These are phyloP conservation scores for Syzygium malaccense DNA, from an alignment of 441 rosid species.

Conservation along the genomic window DNA sequence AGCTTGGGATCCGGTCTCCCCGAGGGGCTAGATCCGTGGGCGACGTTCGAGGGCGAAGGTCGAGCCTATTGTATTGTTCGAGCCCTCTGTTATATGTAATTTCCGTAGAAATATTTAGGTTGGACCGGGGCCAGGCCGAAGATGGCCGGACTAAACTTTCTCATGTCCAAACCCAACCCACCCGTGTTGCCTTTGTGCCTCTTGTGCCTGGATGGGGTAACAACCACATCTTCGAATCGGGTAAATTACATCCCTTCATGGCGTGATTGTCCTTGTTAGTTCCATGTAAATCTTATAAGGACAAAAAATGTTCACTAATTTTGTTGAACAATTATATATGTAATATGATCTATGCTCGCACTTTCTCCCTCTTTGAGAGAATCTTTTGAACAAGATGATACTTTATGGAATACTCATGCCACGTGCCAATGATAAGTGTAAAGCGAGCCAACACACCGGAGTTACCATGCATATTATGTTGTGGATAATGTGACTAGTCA, in stretches of 20 bases:
- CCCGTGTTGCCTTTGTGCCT: background rate
- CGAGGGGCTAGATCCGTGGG: background rate
- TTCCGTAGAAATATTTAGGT: background rate
- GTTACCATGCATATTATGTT: background rate
- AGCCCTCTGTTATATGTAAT: background rate
- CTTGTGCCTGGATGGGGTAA: background rate
- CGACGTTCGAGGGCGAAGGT: background rate
- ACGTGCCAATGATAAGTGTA: background rate
- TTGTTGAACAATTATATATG: background rate
- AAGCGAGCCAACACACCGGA: accelerated
- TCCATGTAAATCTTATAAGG: background rate
- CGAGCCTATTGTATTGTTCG: background rate
- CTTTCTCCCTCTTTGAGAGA: background rate
- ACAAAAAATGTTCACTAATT: background rate
- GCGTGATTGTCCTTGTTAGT: background rate
- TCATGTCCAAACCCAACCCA: background rate
- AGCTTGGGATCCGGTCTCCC: background rate
- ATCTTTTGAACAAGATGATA: background rate
- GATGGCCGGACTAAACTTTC: background rate
- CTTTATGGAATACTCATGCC: background rate
- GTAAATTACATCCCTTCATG: background rate
- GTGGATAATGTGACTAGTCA: background rate
- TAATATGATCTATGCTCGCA: background rate
- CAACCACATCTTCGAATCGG: background rate
- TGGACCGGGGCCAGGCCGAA: background rate